These are phyloP conservation scores for Hyphopichia wangnamkhiaoensis DNA, from an alignment of 1,139 yeast genomes.

Conservation along the genomic window DNA sequence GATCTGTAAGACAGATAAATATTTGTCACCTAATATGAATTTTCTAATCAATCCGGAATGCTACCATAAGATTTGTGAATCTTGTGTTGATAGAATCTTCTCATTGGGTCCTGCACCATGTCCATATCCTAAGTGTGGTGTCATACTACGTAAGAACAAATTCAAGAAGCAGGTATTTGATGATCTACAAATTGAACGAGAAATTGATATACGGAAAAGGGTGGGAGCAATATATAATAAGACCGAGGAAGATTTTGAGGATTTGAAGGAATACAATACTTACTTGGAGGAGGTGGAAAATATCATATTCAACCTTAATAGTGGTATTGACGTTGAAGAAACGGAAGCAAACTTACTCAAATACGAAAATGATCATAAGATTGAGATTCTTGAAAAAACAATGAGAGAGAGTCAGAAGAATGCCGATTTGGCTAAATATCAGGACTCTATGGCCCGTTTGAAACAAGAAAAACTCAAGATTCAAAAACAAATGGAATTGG, in stretches of 20 bases:
- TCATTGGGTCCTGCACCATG: constrained; percentile 96
- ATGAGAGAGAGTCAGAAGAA: constrained; percentile 68
- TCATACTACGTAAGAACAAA: constrained; percentile 80
- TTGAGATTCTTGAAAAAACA: constrained; percentile 64
- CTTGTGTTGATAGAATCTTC: constrained; percentile 93
- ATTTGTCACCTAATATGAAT: constrained; percentile 89
- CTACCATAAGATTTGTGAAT: constrained; percentile 95
- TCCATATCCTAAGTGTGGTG: constrained; percentile 91
- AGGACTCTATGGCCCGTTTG: constrained; percentile 55
- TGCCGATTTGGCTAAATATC: constrained; percentile 64
- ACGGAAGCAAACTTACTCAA: constrained; percentile 69
- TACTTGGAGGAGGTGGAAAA: constrained; percentile 85
- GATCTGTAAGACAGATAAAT: constrained; percentile 93
- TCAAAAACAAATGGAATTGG: constrained; percentile 71
- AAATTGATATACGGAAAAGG: constrained; percentile 84
- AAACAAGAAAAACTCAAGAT: constrained; percentile 60
- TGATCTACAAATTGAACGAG: constrained; percentile 85
- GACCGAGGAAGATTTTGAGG: constrained; percentile 69
- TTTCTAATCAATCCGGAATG: constrained; percentile 95
- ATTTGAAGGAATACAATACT: constrained; percentile 61
- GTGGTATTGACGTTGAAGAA: constrained; percentile 66
- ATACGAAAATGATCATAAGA: constrained; percentile 77
- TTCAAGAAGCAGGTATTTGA: constrained; percentile 92
- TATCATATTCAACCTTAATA: constrained; percentile 72
- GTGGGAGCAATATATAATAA: constrained; percentile 80